Percentiles rank a stretch among this genome's conserved stretches.
Evolutionary conservation across 139 green algal species (phyloP).

Genomic region (Coccomyxa sp.): DNA sequence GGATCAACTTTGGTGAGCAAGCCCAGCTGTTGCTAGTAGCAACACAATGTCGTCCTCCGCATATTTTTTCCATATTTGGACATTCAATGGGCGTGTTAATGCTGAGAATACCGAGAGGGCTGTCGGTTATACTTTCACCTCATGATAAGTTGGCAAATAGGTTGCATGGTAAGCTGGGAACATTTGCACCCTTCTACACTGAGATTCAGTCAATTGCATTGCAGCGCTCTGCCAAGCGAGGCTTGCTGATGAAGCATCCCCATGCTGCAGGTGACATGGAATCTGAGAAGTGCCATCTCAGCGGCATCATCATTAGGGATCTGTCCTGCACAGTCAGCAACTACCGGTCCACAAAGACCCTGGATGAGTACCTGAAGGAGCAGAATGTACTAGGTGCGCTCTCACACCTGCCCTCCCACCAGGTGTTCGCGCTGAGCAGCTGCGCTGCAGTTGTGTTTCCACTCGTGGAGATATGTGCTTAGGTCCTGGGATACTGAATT

Average conservation of each 20-base stretch:
- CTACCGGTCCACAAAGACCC: slow-evolving; percentile 84
- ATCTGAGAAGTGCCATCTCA: slow-evolving; percentile 74
- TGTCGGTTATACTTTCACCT: neutral
- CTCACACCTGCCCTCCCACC: too few species aligned
- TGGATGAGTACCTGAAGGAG: slow-evolving; percentile 80
- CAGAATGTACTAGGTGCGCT: slow-evolving; percentile 30
- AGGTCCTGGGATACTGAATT: too few species aligned
- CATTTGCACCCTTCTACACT: neutral
- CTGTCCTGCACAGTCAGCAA: slow-evolving; percentile 87
- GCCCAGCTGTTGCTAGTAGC: neutral
- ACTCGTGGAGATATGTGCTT: too few species aligned
- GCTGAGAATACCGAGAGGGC: neutral
- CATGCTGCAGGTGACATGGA: slow-evolving; percentile 80
- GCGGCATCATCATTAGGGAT: slow-evolving; percentile 84
- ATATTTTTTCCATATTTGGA: neutral
- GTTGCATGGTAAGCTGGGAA: too few species aligned
- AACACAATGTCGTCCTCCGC: neutral
- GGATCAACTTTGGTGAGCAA: slow-evolving; percentile 83
- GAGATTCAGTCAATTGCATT: neutral
- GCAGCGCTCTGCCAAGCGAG: neutral
- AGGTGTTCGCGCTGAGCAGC: too few species aligned
- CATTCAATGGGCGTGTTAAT: neutral
- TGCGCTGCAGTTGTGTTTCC: too few species aligned
- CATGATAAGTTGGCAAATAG: neutral
- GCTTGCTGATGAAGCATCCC: neutral